phyloP scores from a whole-genome alignment of 805 yeast species.

The Huiozyma naganishii region DNA sequence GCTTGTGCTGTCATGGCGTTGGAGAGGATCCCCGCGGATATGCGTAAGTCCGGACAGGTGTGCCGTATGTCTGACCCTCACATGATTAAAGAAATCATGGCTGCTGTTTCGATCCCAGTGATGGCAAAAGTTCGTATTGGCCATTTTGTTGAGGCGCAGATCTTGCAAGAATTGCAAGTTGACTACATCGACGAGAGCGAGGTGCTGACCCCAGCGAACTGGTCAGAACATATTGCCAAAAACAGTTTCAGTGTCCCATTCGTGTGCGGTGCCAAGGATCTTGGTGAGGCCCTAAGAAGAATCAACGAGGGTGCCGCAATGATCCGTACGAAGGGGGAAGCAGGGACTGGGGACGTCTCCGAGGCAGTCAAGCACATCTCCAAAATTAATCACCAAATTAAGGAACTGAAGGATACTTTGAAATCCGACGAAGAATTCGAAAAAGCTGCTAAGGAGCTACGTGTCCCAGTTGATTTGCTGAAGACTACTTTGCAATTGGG shows the following conservation, averaged over 20 bases:
- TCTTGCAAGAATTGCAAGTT: too few species aligned
- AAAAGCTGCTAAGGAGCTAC: constrained; percentile 41
- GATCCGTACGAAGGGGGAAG: constrained; percentile 33
- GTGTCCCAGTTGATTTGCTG: constrained; percentile 50
- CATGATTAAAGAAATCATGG: too few species aligned
- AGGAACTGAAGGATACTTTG: constrained; percentile 27
- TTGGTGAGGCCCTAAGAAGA: too few species aligned
- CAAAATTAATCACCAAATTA: constrained; percentile 45
- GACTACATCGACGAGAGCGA: too few species aligned
- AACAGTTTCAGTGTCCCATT: too few species aligned
- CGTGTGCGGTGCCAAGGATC: too few species aligned
- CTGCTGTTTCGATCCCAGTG: too few species aligned
- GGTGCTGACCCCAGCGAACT: too few species aligned
- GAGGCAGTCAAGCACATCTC: constrained; percentile 73
- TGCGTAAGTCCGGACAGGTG: constrained; percentile 71
- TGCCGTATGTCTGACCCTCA: constrained; percentile 81
- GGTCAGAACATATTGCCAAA: too few species aligned
- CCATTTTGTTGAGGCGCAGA: too few species aligned
- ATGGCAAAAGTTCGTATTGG: too few species aligned
- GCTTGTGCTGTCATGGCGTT: constrained; percentile 88
- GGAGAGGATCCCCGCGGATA: constrained; percentile 77
- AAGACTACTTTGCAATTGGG: constrained; percentile 36
- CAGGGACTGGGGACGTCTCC: constrained; percentile 79
- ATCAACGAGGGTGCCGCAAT: too few species aligned
- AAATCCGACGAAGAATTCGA: constrained; percentile 36